Base-by-base conservation (phyloP, 306 rosid genomes). In the Lathyrus tuberosus region DNA sequence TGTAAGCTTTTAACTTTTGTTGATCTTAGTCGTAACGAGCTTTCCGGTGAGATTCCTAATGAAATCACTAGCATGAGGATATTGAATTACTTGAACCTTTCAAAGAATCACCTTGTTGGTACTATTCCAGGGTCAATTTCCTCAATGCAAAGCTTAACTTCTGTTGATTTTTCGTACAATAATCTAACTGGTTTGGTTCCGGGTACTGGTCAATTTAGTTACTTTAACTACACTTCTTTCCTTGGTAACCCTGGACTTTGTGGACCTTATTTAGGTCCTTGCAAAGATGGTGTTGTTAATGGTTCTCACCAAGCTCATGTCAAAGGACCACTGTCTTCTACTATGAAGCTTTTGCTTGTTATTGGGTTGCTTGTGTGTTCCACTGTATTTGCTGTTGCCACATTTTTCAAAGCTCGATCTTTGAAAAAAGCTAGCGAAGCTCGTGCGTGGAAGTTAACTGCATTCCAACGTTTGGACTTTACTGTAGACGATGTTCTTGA, bases 171-270 rank as follows among this genome's bases (percentile, higher is more conserved):
- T 76, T 93, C 98, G 1, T 93, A 85, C 22, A 93, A 93, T 78
- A 88, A 90, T 81, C 91, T 93, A 80, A 86, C 98, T 47, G 97
- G 97, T 72, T 81, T 90, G 83, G 98, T 93, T 75, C 98, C 96
- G 6, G 88, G 98, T 5, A 90, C 96, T 10, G 97, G 98, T 11
- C 98, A 93, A 73, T 93, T 93, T 57, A 88, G 98, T 52, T 90
- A 93, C 86, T 93, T 93, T 80, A 93, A 93, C 79, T 88, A 84
- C 74, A 90, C 98, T 8, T 93, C 98, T 10, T 93, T 93, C 79
- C 54, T 86, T 0, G 97, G 97, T 0, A 93, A 93, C 64, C 82
- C 89, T 40, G 87, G 84, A 38, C 94, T 93, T 10, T 93, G 98
- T 53, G 98, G 94, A n/a, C 98, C 97, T n/a, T 93, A 90, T 78